Evolutionary conservation across 768 basidiomycete species (phyloP).

Genomic region (Lentinula lateritia): DNA sequence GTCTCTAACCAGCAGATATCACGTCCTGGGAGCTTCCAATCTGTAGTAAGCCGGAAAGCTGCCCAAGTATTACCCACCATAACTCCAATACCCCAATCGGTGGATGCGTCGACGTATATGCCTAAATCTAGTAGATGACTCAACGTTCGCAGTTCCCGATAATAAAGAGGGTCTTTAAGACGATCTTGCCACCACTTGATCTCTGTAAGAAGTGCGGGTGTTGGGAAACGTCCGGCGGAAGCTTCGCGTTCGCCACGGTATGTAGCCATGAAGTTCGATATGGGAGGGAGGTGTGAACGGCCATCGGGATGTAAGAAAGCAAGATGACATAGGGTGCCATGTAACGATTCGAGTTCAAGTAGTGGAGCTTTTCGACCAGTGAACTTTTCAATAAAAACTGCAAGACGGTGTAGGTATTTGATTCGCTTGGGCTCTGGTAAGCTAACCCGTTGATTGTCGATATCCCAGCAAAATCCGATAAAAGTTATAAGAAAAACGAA

Average conservation of each 20-base stretch:
- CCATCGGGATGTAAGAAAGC: conserved; percentile 23
- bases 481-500: conserved; percentile 17
- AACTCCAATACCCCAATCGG: conserved; percentile 34
- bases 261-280: conserved; percentile 19
- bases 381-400: not conserved
- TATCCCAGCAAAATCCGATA: conserved; percentile 24
- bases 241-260: conserved; percentile 11
- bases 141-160: conserved; percentile 11
- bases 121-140: conserved; percentile 7
- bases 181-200: conserved; percentile 26
- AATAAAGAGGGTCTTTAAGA: not conserved
- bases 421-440: too few relatives aligned
- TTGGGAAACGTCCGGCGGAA: too few relatives aligned
- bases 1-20: conserved; percentile 21
- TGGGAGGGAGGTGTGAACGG: conserved; percentile 16
- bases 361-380: not conserved
- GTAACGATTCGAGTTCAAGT: conserved; percentile 12
- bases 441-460: conserved; percentile 9
- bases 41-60: conserved; percentile 15
- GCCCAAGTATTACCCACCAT: conserved; percentile 21
- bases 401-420: too few relatives aligned
- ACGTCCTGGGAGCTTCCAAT: conserved; percentile 11
- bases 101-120: conserved; percentile 32
- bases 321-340: conserved; percentile 26
- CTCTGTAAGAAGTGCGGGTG: conserved; percentile 13